Evolutionary conservation across 2,329 filamentous ascomycete species (phyloP), one percentile per base, ranked within the genome.

Genomic region (Hypoxylon sp.): DNA sequence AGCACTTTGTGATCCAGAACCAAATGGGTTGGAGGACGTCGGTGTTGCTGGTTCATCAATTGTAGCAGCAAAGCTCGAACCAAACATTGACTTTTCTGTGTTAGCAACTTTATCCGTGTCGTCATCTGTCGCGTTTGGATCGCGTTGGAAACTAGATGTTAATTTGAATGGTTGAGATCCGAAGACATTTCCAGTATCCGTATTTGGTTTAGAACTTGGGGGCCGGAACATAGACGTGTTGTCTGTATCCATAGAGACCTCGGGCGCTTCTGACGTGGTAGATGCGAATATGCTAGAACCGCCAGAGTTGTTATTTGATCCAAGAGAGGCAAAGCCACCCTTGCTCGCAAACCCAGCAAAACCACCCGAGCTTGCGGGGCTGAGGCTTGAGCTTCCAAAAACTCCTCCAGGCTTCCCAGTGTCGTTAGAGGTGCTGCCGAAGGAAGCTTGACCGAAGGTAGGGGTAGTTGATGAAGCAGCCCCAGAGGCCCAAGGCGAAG

Each of bases 131-230:
- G 81, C 76, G 32, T 78, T 77, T 4, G 81, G 78, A 58, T 89
- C 86, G 6, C 78, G 77, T 63, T 85, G 83, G 72, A 90, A 91
- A 1, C 82, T 85, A 20, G 83, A 86, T 27, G 80, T 79, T 11
- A 90, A 74, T 60, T 88, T 87, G 71, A 90, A 90, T 0, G 81
- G 78, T 11, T 74, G 71, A n/a, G 77, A 77, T 17, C 75, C 78
- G 63, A 82, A 79, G 5, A 66, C 51, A 46, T 53, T 61, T 9
- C 51, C 57, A 55, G 67, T 40, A 47, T 62, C 49, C 12, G 65
- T 63, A 46, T 67, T 68, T 5, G 68, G 62, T 45, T 74, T 77
- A 13, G 75, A 70, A 19, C 63, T 66, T 21, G 71, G 63, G 5
- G 73, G 64, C 1, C 71, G 70, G 57, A 78, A 77, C 2, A 71